Conservation (phyloP, 2,329 filamentous ascomycete species). For the Trichoderma oligosporum region DNA sequence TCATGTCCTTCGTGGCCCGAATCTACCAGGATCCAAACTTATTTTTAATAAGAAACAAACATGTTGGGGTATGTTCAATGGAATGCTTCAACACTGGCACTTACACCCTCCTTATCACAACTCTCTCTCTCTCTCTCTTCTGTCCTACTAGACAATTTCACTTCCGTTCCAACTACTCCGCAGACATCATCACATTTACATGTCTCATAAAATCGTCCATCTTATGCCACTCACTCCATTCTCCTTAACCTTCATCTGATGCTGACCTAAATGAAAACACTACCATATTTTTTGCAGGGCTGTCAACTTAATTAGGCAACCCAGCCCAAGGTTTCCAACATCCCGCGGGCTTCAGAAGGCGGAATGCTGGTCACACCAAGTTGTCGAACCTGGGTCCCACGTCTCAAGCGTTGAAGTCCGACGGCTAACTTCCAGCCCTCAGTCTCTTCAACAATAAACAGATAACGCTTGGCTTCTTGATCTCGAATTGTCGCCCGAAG, state of each 20-base stretch:
- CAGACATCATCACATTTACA: conserved; percentile 24
- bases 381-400: conserved; percentile 57
- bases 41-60: neutral
- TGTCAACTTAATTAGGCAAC: conserved; percentile 20
- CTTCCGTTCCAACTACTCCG: conserved; percentile 27
- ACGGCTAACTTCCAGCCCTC: conserved; percentile 66
- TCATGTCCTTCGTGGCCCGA: conserved; percentile 17
- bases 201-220: conserved; percentile 3
- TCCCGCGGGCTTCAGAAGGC: conserved; percentile 49
- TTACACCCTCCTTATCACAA: no score
- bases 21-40: conserved; percentile 10
- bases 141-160: conserved; percentile 31
- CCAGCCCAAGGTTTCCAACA: conserved; percentile 59
- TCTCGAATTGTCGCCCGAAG: conserved; percentile 62
- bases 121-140: conserved; percentile 23
- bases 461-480: conserved; percentile 61
- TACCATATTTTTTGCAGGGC: neutral
- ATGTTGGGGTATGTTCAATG: neutral
- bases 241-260: neutral
- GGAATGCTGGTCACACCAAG: conserved; percentile 57
- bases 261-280: neutral
- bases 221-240: neutral
- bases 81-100: neutral
- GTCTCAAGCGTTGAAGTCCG: conserved; percentile 57
- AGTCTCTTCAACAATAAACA: conserved; percentile 61